phyloP scores from a whole-genome alignment of 1,284 basidiomycete genomes.

The Ceratobasidium sp. region DNA sequence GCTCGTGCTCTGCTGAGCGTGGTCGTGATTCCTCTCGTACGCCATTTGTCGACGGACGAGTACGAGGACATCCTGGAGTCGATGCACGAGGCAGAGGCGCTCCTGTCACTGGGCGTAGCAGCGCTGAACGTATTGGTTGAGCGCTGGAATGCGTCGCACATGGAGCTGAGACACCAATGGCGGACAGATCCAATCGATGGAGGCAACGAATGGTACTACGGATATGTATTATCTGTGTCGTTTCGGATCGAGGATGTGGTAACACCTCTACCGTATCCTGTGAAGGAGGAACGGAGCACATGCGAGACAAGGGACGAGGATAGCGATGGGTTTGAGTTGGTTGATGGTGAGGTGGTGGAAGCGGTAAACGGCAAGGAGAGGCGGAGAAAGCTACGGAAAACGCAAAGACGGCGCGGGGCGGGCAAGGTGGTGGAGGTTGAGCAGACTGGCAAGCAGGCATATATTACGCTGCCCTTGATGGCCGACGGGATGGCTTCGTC shows the following conservation, averaged over 20 bases:
- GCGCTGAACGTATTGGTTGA: conserved; percentile 1
- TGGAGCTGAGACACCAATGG: conserved; percentile 1
- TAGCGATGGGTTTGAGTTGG: background rate
- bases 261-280: conserved; percentile 13
- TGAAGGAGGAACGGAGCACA: background rate
- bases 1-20: conserved; percentile 22
- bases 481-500: background rate
- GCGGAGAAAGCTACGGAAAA: background rate
- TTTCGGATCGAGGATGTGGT: background rate
- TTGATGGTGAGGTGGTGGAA: background rate
- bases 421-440: background rate
- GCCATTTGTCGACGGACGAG: conserved; percentile 11
- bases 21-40: conserved; percentile 11
- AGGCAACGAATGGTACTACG: conserved; percentile 2
- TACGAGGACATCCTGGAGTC: conserved; percentile 20
- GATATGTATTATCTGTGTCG: background rate
- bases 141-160: background rate
- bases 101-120: background rate
- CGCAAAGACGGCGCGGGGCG: background rate
- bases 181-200: conserved; percentile 7
- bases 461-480: background rate
- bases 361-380: background rate
- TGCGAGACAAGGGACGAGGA: background rate
- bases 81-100: conserved; percentile 3
- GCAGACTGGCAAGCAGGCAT: background rate